These are phyloP conservation scores for Myxozyma geophila DNA, from an alignment of 805 yeast species.

Conservation along the genomic window DNA sequence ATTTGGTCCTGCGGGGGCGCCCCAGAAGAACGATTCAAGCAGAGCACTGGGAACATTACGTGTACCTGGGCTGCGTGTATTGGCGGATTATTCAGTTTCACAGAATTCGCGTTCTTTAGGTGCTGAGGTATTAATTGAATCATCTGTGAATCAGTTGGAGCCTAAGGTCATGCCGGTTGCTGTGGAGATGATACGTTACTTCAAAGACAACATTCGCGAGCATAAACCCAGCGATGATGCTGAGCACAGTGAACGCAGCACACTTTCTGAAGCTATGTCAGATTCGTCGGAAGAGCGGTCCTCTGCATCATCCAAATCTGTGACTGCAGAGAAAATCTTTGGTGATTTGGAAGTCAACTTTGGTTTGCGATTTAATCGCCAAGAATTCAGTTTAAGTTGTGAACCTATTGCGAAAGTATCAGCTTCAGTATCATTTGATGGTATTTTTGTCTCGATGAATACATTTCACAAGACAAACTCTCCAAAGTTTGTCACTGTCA, in stretches of 20 bases:
- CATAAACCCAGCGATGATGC: conserved; percentile 9
- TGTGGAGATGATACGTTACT: conserved; percentile 58
- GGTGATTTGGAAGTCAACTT: conserved; percentile 63
- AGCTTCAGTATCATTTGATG: conserved; percentile 75
- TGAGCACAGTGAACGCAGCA: not conserved
- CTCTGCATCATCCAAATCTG: not conserved
- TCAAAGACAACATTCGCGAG: conserved; percentile 53
- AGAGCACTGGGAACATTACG: conserved; percentile 30
- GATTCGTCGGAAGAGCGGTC: not conserved
- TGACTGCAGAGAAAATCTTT: conserved; percentile 46
- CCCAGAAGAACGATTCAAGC: not conserved
- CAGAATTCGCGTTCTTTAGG: conserved; percentile 48
- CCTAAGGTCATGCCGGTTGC: conserved; percentile 82
- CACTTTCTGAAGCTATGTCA: not conserved
- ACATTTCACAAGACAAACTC: conserved; percentile 49
- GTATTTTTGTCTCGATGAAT: conserved; percentile 62
- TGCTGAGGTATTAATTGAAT: conserved; percentile 62
- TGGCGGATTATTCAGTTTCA: conserved; percentile 22
- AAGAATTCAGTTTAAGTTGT: conserved; percentile 79
- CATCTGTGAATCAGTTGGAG: conserved; percentile 71
- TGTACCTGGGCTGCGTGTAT: conserved; percentile 38
- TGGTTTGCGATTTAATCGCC: conserved; percentile 70
- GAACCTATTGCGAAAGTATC: conserved; percentile 93
- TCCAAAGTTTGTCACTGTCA: conserved; percentile 49
- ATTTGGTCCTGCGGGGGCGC: not conserved